Evolutionary conservation across 164 flowering plant genomes (phyloP).

Genomic region (Vitis amurensis): DNA sequence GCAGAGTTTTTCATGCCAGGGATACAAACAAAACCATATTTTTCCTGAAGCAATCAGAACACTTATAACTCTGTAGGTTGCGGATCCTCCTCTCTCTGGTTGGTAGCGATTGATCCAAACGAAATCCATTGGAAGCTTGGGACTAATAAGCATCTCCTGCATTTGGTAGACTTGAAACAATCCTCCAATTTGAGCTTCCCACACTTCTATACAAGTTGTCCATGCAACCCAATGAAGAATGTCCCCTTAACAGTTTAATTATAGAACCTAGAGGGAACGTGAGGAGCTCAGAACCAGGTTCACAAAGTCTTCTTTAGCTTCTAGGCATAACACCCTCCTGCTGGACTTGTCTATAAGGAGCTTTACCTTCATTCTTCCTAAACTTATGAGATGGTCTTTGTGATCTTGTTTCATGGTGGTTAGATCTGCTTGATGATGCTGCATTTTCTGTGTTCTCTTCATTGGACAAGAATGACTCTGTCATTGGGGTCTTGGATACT

Average conservation of each 20-base stretch:
- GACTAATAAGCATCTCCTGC: slow-evolving; percentile 8
- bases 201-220: slow-evolving; percentile 18
- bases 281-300: slow-evolving; percentile 13
- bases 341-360: slow-evolving; percentile 8
- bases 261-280: slow-evolving; percentile 13
- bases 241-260: not conserved
- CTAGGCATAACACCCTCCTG: slow-evolving; percentile 7
- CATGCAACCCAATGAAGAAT: slow-evolving; percentile 5
- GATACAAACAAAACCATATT: no score
- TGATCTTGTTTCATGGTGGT: no score
- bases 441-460: not conserved
- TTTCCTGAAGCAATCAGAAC: no score
- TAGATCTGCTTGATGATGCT: no score
- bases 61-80: no score
- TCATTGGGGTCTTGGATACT: slow-evolving; percentile 1
- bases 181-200: not conserved
- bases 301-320: slow-evolving; percentile 8
- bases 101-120: slow-evolving; percentile 1
- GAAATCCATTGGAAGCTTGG: slow-evolving; percentile 12
- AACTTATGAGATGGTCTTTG: not conserved
- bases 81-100: not conserved
- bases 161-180: slow-evolving; percentile 7
- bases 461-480: slow-evolving; percentile 6
- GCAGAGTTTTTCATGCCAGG: no score
- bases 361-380: not conserved